A percentile compares a stretch with the other conserved stretches of the same genome.
Conservation (phyloP, 2,329 filamentous ascomycete species). For the Aplosporella prunicola region DNA sequence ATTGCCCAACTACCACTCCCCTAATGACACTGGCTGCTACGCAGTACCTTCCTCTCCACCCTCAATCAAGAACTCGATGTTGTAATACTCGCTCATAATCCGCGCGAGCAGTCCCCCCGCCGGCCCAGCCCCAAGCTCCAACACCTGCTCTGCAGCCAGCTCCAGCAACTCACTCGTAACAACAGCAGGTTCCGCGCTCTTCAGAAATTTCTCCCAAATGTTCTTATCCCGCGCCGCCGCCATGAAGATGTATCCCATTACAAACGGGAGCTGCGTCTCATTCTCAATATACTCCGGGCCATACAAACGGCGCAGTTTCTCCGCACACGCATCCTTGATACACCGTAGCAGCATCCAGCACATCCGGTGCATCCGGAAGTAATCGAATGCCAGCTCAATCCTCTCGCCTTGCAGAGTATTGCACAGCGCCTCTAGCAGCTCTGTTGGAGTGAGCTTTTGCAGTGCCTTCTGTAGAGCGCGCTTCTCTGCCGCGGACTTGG, state of each 20-base stretch:
- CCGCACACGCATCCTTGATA: slow-evolving; percentile 23
- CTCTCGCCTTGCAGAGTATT: slow-evolving; percentile 30
- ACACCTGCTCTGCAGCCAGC: no score
- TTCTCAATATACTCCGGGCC: slow-evolving; percentile 29
- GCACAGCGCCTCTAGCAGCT: slow-evolving; percentile 25
- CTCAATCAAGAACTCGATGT: no score
- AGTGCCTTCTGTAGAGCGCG: slow-evolving; percentile 10
- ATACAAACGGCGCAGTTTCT: slow-evolving; percentile 24
- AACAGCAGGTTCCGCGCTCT: no score
- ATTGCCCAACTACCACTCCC: no score
- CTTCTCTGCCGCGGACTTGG: slow-evolving; percentile 7
- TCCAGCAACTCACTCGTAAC: no score
- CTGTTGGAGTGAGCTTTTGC: slow-evolving; percentile 1
- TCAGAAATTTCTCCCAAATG: no score
- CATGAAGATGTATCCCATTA: slow-evolving; percentile 35
- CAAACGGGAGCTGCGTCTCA: slow-evolving; percentile 32
- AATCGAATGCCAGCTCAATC: slow-evolving; percentile 32
- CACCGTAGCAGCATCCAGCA: slow-evolving; percentile 33
- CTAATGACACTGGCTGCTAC: no score
- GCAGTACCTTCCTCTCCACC: no score
- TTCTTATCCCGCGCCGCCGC: no score
- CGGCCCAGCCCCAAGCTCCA: no score
- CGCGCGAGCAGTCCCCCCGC: no score
- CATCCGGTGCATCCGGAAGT: slow-evolving; percentile 31
- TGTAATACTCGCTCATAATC: no score